Base-by-base conservation (phyloP, 208 protist species). In the Acanthamoeba comandoni region DNA sequence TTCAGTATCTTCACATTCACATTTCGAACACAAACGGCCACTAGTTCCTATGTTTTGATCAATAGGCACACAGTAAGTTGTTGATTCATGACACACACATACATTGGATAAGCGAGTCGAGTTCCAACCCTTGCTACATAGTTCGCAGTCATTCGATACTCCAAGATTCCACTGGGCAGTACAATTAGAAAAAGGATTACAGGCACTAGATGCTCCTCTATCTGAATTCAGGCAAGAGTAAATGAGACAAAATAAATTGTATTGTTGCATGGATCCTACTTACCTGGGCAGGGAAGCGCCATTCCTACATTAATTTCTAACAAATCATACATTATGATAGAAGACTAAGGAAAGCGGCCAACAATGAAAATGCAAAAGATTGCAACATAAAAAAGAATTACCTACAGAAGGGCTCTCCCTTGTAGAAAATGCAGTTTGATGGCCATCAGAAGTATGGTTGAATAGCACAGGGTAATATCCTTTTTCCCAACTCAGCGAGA, bases 181-280 rank as follows among this genome's bases (percentile, higher is more conserved):
- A 31, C 62, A 69, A n/a, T 69, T 69, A 43, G 26, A 2, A 11
- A 43, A 24, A n/a, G 62, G 57, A n/a, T 69, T 69, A 31, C 62
- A 69, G 9, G 62, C 9, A 31, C 62, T 64, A 12, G 62, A 43
- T 11, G 62, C 62, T 15, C 35, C 62, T 31, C 26, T 24, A n/a
- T 69, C 62, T 69, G 62, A n/a, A 31, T 64, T n/a, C n/a, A 26
- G 19, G 19, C n/a, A 64, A 64, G 57, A 64, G 57, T 26, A 64
- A 26, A n/a, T 26, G 24, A 64, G 57, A 24, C n/a, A 64, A 7
- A 64, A 7, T 43, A 43, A 43, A 43, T 5, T n/a, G 24, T 26
- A n/a, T n/a, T 26, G 2, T 26, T 26, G 1, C 57, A 64, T 26
- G 0, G 57, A 64, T n/a, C n/a, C n/a, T n/a, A 2, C 4, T 24